Evolutionary conservation across 148 eudicot genomes (phyloP), one percentile per base, ranked within the genome.

Genomic region (Nyssa sinensis): DNA sequence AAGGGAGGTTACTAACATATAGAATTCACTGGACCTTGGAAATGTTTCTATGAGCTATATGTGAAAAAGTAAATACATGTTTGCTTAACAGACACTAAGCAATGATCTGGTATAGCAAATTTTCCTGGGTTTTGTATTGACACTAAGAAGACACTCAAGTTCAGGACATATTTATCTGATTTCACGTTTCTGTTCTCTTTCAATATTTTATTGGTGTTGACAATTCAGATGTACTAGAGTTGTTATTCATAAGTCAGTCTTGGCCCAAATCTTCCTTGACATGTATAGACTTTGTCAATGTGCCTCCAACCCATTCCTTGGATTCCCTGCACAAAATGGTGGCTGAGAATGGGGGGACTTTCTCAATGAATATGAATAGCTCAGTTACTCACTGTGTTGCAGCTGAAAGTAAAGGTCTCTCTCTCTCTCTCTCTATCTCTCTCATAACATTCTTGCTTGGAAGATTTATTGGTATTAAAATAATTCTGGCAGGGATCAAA

Each of bases 341-440:
- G 71, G 94, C 75, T 37, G 98, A 94, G 76, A 83, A 94, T 80
- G 98, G 98, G 70, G 98, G 97, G 39, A 86, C 88, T 70, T 94
- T 92, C 75, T 94, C 97, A 12, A 94, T 94, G 98, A 94, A 94
- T 83, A 65, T 94, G 76, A 92, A 89, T 37, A 88, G 84, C 72
- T 79, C 89, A 6, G 98, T 94, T 78, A 92, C 97, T 84, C 97
- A 92, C 77, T 89, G 92, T 78, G 76, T 94, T 74, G 98, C 96
- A 47, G 95, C 93, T 49, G 97, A 90, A 76, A 87, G 96, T 79
- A 90, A 74, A 90, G 97, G 92, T 88, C 10, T 70, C 37, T 51
- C 51, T 67, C 77, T 66, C 70, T 55, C 64, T 68, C 37, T 63
- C 53, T 69, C 23, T 66, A 24, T 62, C 64, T 47, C 64, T 19